Evolutionary conservation across 2,329 filamentous ascomycete genomes (phyloP), one percentile per base, ranked within the genome.

Genomic region (Paraphaeosphaeria minitans): DNA sequence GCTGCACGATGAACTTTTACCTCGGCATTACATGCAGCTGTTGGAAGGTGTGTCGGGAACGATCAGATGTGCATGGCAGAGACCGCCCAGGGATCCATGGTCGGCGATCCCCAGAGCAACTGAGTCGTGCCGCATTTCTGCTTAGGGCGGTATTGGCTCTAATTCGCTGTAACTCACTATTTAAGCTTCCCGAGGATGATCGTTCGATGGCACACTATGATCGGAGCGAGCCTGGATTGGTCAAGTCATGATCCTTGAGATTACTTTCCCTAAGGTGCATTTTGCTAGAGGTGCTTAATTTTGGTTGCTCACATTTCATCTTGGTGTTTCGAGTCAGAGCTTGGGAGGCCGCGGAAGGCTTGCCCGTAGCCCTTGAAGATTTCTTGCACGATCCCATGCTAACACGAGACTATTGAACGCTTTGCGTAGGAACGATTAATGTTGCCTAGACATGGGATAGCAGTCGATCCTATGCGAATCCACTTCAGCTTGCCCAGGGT

Each of bases 101-200:
- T 22, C 9, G 16, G 37, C 24, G 27, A 27, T 45, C 50, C 50
- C 39, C 50, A 53, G 50, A 45, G 33, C 14, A 13, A 33, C 22
- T 53, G 50, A 53, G 8, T 53, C 50, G 39, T 53, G 50, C 21
- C 9, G 37, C 27, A 19, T 10, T 39, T 53, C 41, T 43, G 39
- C 22, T 24, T 41, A 4, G 4, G 24, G 37, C 50, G 50, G 50
- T 22, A 45, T 45, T 39, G 39, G 50, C 22, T 53, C 50, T 39
- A 53, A 53, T 53, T 53, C 50, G 50, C 39, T 53, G 50, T 39
- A 33, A 31, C 27, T 9, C 50, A 37, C 39, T 53, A 45, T 43
- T 43, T 37, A 29, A 33, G 35, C 37, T 53, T 53, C 31, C 50
- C 50, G 50, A 53, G 9, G 24, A 41, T 22, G 39, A 51, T 29